These are phyloP conservation scores for Paramarasmius palmivorus DNA, from an alignment of 1,284 basidiomycete genomes.

Conservation along the genomic window DNA sequence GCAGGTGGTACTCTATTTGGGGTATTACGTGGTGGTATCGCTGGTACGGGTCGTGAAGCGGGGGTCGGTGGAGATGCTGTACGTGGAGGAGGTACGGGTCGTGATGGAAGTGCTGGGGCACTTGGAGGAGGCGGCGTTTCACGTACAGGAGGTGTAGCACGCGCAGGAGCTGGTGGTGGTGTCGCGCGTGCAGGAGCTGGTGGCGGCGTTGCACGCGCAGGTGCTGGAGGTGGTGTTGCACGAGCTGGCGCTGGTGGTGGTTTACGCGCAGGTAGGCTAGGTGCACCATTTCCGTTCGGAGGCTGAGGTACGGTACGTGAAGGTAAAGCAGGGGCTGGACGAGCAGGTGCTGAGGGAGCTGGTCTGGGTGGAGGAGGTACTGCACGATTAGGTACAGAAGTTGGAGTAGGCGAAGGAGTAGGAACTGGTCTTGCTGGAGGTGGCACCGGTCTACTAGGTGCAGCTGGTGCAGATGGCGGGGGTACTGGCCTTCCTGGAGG, in stretches of 20 bases:
- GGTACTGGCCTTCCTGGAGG: conserved; percentile 18
- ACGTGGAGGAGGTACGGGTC: conserved; percentile 30
- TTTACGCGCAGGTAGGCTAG: conserved; percentile 31
- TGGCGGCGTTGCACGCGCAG: conserved; percentile 22
- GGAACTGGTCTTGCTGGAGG: conserved; percentile 20
- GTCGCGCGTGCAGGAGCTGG: conserved; percentile 33
- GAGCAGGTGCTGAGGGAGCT: conserved; percentile 16
- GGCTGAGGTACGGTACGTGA: conserved; percentile 28
- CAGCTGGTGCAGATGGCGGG: not conserved
- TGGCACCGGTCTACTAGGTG: conserved; percentile 12
- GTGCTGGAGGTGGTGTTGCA: conserved; percentile 32
- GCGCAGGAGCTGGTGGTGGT: conserved; percentile 21
- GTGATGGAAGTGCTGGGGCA: not conserved
- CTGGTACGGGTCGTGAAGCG: conserved; percentile 28
- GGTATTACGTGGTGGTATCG: conserved; percentile 33
- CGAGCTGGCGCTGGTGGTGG: conserved; percentile 36
- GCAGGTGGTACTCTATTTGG: conserved; percentile 11
- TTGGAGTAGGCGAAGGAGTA: conserved; percentile 27
- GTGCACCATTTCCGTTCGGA: conserved; percentile 26
- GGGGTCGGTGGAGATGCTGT: conserved; percentile 32
- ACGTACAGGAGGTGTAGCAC: too few species aligned
- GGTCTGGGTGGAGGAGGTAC: conserved; percentile 22
- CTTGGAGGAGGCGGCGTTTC: conserved; percentile 17
- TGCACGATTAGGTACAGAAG: conserved; percentile 24
- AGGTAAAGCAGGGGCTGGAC: conserved; percentile 33